phyloP scores from a whole-genome alignment of 2,329 filamentous ascomycete genomes.

The Microsporum audouinii region DNA sequence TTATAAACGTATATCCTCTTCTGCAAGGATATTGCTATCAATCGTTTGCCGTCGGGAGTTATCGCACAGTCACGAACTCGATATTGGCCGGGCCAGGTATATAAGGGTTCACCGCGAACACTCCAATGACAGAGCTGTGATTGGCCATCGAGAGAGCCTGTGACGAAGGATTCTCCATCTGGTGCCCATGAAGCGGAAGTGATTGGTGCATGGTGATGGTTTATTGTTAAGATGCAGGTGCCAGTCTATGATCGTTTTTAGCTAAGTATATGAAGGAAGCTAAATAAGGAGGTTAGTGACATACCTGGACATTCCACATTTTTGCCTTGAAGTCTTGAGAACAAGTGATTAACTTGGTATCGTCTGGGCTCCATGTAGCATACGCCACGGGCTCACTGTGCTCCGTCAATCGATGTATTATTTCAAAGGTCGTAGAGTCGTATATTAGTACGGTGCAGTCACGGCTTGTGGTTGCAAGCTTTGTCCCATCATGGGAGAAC shows the following conservation, averaged over 20 bases:
- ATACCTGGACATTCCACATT: slow-evolving; percentile 61
- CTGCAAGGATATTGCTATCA: slow-evolving; percentile 65
- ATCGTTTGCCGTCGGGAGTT: slow-evolving; percentile 63
- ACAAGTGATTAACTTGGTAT: slow-evolving; percentile 74
- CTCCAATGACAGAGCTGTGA: slow-evolving; percentile 61
- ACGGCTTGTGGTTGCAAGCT: slow-evolving; percentile 69
- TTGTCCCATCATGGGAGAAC: slow-evolving; percentile 78
- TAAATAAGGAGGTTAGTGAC: slow-evolving; percentile 18
- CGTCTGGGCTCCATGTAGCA: slow-evolving; percentile 84
- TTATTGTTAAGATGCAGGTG: slow-evolving; percentile 49
- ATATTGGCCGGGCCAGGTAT: slow-evolving; percentile 58
- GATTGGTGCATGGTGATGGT: slow-evolving; percentile 69
- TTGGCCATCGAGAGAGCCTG: slow-evolving; percentile 60
- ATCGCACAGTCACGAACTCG: slow-evolving; percentile 78
- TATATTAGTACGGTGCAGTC: slow-evolving; percentile 70
- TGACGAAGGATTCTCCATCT: slow-evolving; percentile 65
- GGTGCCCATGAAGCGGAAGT: slow-evolving; percentile 83
- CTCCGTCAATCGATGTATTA: slow-evolving; percentile 51
- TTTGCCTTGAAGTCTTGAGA: slow-evolving; percentile 61
- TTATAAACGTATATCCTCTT: slow-evolving; percentile 72
- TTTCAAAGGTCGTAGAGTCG: slow-evolving; percentile 58
- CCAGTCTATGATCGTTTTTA: slow-evolving; percentile 45
- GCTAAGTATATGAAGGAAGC: neutral
- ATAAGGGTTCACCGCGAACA: slow-evolving; percentile 48
- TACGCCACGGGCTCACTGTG: slow-evolving; percentile 65